Percentiles rank a stretch among this genome's conserved stretches.
Conservation (phyloP, 352 stramenopile genomes). For the Paralagenidium karlingii region DNA sequence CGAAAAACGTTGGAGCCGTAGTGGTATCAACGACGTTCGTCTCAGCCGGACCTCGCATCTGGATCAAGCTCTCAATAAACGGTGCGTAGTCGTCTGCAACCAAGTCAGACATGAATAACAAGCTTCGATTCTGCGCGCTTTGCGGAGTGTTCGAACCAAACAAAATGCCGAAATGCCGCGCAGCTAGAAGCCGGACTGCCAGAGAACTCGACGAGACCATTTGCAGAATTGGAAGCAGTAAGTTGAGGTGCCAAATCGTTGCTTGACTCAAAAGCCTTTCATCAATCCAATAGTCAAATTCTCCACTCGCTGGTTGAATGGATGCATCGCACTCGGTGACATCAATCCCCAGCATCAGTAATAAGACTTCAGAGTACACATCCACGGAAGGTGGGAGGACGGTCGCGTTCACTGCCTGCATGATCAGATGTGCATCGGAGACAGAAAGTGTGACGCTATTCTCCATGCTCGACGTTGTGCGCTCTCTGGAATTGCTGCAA, state of each 20-base stretch:
- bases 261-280: conserved; percentile 11
- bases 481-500: conserved; percentile 44
- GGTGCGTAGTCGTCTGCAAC: too few species aligned
- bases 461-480: conserved; percentile 44
- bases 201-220: conserved; percentile 13
- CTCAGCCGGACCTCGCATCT: too few species aligned
- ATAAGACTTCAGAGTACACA: conserved; percentile 67
- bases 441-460: conserved; percentile 61
- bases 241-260: conserved; percentile 13
- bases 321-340: conserved; percentile 44
- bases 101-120: conserved; percentile 75
- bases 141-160: conserved; percentile 37
- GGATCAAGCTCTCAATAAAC: too few species aligned
- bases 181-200: conserved; percentile 15
- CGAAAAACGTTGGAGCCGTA: conserved; percentile 38
- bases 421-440: conserved; percentile 67
- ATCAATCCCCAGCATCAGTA: conserved; percentile 61
- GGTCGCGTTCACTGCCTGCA: conserved; percentile 60
- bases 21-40: conserved; percentile 44
- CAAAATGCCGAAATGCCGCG: conserved; percentile 18
- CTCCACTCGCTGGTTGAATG: conserved; percentile 8
- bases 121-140: conserved; percentile 63
- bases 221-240: conserved; percentile 20
- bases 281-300: conserved; percentile 14
- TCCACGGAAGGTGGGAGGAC: conserved; percentile 56